Evolutionary conservation across 345 rosid species (phyloP).

Genomic region (Citrus australasica): DNA sequence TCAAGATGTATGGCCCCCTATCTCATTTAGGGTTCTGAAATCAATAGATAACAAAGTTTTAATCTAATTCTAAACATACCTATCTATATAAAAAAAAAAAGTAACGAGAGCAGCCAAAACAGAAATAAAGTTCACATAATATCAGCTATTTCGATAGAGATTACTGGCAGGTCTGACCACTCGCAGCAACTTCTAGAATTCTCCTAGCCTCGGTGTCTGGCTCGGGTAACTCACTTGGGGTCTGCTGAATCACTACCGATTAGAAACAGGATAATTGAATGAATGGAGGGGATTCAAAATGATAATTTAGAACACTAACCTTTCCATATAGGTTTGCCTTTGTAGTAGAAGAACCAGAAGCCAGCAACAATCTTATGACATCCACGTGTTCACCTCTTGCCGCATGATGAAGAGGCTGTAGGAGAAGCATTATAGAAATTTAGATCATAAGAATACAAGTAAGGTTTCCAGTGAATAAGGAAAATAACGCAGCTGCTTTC

Average conservation of each 20-base stretch:
- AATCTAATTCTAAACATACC: neutral
- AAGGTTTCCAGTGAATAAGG: neutral
- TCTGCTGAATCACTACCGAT: conserved; percentile 40
- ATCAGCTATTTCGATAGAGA: neutral
- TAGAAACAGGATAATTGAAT: neutral
- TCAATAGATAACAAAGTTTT: neutral
- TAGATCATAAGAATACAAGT: neutral
- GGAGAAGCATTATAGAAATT: conserved; percentile 1
- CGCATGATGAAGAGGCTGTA: conserved; percentile 93
- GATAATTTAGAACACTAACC: conserved; percentile 37
- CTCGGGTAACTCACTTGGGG: conserved; percentile 61
- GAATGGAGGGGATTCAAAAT: neutral
- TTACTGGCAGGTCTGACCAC: conserved; percentile 18
- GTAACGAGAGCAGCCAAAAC: no score
- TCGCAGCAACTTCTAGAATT: conserved; percentile 43
- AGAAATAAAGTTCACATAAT: neutral
- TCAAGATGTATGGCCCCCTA: neutral
- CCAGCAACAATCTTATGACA: conserved; percentile 60
- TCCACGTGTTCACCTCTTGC: conserved; percentile 88
- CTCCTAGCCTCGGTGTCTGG: conserved; percentile 51
- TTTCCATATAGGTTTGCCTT: conserved; percentile 56
- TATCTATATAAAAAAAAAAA: neutral
- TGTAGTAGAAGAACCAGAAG: conserved; percentile 64
- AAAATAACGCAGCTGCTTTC: neutral
- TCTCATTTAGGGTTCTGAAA: neutral